Conservation (phyloP, 768 basidiomycete species). For the Suillus hirtellus region DNA sequence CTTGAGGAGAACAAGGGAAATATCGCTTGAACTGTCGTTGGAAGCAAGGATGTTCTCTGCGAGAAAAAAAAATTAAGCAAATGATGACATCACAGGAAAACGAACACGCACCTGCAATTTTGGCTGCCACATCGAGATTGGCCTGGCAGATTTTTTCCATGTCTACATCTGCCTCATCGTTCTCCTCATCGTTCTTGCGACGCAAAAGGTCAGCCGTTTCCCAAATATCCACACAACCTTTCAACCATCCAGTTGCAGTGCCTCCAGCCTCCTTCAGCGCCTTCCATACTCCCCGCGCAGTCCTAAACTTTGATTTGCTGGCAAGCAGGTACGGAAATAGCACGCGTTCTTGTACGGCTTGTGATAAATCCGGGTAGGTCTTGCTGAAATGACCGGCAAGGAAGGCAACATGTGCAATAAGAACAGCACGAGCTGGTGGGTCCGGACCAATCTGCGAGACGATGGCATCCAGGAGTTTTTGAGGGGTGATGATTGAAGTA, state of each 20-base stretch:
- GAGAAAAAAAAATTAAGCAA: slow-evolving; percentile 1
- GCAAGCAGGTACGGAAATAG: slow-evolving; percentile 77
- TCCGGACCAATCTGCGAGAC: slow-evolving; percentile 30
- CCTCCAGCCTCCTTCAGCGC: slow-evolving; percentile 45
- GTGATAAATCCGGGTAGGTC: slow-evolving; percentile 25
- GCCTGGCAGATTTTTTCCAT: slow-evolving; percentile 47
- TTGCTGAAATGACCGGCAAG: slow-evolving; percentile 47
- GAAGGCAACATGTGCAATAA: slow-evolving; percentile 61
- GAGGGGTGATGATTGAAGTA: slow-evolving; percentile 18
- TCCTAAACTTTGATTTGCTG: slow-evolving; percentile 70
- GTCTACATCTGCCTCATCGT: slow-evolving; percentile 32
- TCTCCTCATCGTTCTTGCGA: slow-evolving; percentile 27
- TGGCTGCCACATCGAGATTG: slow-evolving; percentile 56
- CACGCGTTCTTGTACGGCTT: slow-evolving; percentile 47
- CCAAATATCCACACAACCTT: slow-evolving; percentile 53
- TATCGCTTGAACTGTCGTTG: slow-evolving; percentile 40
- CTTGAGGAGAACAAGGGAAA: slow-evolving; percentile 52
- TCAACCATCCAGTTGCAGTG: slow-evolving; percentile 43
- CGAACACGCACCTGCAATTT: slow-evolving; percentile 60
- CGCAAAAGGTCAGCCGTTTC: slow-evolving; percentile 27
- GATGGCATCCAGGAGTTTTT: slow-evolving; percentile 25
- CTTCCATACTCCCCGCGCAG: slow-evolving; percentile 70
- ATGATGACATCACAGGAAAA: background rate
- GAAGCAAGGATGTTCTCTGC: slow-evolving; percentile 68
- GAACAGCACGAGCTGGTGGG: slow-evolving; percentile 50